Percentiles rank a stretch among this genome's conserved stretches.
Conservation (phyloP, 2,329 filamentous ascomycete genomes). For the Podosphaera aphanis region DNA sequence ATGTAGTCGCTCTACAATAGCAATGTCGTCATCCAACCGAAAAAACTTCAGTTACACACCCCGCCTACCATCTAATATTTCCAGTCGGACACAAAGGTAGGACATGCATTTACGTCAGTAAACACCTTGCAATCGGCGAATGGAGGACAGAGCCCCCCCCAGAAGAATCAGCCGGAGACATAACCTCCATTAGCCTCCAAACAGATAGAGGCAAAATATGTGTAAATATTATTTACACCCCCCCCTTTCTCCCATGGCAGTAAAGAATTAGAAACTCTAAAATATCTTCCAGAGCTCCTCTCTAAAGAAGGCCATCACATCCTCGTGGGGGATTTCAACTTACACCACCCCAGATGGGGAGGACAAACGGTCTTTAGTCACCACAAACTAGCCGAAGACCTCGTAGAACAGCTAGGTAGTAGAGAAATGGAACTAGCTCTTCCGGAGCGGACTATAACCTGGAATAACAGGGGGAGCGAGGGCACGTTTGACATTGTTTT, state of each 20-base stretch:
- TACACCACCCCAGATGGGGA: slow-evolving; percentile 1
- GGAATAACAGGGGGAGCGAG: too few relatives aligned
- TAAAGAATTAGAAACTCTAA: not conserved
- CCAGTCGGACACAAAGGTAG: not conserved
- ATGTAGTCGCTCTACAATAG: not conserved
- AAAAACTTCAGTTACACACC: not conserved
- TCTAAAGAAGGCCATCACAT: slow-evolving; percentile 1
- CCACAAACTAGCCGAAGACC: not conserved
- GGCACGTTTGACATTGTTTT: not conserved
- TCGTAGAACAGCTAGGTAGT: not conserved
- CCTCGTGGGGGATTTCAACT: slow-evolving; percentile 1
- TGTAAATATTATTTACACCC: not conserved
- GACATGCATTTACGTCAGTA: not conserved
- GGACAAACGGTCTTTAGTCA: not conserved
- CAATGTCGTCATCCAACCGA: not conserved
- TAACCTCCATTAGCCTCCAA: not conserved
- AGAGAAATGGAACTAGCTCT: not conserved
- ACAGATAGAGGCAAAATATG: not conserved
- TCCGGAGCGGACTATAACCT: too few relatives aligned
- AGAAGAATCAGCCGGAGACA: not conserved
- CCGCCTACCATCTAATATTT: not conserved
- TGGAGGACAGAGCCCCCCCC: not conserved
- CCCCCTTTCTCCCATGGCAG: slow-evolving; percentile 1
- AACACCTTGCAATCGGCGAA: not conserved
- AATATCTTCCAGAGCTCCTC: not conserved